phyloP scores from a whole-genome alignment of 2,329 filamentous ascomycete genomes.

The Sclerotinia minor region DNA sequence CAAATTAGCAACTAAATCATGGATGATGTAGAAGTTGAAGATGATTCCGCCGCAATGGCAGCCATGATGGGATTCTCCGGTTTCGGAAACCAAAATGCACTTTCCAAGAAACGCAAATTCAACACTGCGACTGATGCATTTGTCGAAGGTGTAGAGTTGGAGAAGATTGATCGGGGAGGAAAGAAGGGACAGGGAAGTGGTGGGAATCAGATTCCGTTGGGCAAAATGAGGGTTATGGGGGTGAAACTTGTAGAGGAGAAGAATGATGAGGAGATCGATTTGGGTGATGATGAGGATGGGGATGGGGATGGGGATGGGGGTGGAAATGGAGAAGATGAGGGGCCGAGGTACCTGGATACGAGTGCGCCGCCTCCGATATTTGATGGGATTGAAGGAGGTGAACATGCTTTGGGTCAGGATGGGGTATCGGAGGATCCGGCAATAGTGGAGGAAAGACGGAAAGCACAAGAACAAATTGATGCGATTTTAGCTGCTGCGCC shows the following conservation, averaged over 20 bases:
- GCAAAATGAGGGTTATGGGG: constrained; percentile 36
- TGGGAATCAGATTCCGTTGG: constrained; percentile 39
- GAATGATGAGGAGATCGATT: constrained; percentile 35
- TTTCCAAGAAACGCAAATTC: constrained; percentile 66
- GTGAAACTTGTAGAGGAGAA: constrained; percentile 18
- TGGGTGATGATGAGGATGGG: constrained; percentile 30
- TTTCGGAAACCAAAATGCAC: constrained; percentile 59
- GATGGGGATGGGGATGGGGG: constrained; percentile 24
- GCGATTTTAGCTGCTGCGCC: constrained; percentile 31
- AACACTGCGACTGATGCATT: constrained; percentile 57
- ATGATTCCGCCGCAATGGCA: constrained; percentile 41
- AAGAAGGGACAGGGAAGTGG: constrained; percentile 42
- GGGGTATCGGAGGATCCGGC: constrained; percentile 23
- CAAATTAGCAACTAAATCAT: neutral
- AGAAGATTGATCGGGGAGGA: constrained; percentile 38
- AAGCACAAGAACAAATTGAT: constrained; percentile 38
- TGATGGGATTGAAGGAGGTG: constrained; percentile 14
- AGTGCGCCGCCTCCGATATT: constrained; percentile 41
- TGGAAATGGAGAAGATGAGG: constrained; percentile 25
- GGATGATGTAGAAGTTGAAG: constrained; percentile 17
- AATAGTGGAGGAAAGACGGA: constrained; percentile 27
- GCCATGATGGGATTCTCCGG: constrained; percentile 71
- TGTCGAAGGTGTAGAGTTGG: constrained; percentile 44
- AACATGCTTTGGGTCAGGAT: constrained; percentile 7
- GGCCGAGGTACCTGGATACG: constrained; percentile 35